Base-by-base conservation (phyloP, 345 rosid genomes). In the Streptanthus diversifolius region DNA sequence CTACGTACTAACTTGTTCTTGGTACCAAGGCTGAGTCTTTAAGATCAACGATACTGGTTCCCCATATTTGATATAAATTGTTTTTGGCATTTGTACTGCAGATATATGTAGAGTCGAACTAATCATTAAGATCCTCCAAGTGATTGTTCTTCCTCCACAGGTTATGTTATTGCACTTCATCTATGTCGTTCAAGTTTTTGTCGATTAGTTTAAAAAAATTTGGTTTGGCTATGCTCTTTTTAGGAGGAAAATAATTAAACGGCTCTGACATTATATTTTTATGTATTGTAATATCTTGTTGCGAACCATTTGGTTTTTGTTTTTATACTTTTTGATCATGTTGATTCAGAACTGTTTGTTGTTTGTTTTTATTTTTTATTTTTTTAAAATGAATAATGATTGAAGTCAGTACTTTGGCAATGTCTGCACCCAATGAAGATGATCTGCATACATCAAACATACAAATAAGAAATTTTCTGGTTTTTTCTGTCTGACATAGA, bases 151-250 rank as follows among this genome's bases (percentile, higher is more conserved):
- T 62, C 17, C 64, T 52, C 43, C 48, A 40, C 51, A 76, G 75
- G 73, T 68, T 53, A 25, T 84, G 29, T 40, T 83, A 36, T 68
- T 41, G 78, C 85, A 85, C 79, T 36, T 32, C 68, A 12, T 68
- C 17, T 60, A 2, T 48, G 21, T 57, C 13, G 14, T 74, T 66
- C 36, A 18, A 57, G 9, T 33, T 72, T 73, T 63, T 52, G 45
- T 44, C 5, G 8, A 22, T 15, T 67, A 66, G 35, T 43, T 43
- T 22, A 13, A 41, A 70, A 33, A 39, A 60, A 22, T 25, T 59
- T 47, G 49, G 67, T 49, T 63, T 47, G 1, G 27, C 5, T 45
- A 27, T 15, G 10, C 33, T 15, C 33, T 13, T 52, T 29, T 29
- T 29, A 55, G 47, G 17, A 44, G 22, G 29, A 45, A 19, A 30